A percentile compares a stretch with the other conserved stretches of the same genome.
Evolutionary conservation across 345 rosid genomes (phyloP).

Genomic region (Salix koriyanagi): DNA sequence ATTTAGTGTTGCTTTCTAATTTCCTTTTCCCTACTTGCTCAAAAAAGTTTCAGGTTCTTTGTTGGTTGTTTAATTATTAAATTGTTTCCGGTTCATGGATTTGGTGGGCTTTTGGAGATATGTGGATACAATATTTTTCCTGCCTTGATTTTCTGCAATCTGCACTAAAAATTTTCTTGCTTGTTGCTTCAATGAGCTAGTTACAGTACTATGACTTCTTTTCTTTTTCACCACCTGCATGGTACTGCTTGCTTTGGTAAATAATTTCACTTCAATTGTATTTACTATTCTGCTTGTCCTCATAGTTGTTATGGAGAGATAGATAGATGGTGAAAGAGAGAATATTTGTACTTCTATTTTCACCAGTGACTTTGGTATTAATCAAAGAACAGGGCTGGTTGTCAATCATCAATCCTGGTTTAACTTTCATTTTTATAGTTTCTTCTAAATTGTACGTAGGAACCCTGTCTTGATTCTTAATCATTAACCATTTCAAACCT

Average conservation of each 20-base stretch:
- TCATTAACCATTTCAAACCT: neutral
- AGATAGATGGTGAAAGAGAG: neutral
- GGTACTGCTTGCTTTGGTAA: neutral
- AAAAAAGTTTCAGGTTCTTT: neutral
- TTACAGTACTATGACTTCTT: neutral
- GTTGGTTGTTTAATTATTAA: neutral
- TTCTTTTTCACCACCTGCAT: neutral
- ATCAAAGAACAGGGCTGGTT: neutral
- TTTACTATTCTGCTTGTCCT: neutral
- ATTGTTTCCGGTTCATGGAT: neutral
- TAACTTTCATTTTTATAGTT: neutral
- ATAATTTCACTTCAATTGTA: neutral
- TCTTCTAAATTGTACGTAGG: neutral
- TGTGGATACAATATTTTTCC: neutral
- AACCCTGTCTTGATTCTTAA: neutral
- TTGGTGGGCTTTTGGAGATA: neutral
- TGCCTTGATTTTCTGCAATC: neutral
- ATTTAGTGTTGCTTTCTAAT: neutral
- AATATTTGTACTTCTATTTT: neutral
- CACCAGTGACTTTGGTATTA: neutral
- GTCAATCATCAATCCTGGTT: neutral
- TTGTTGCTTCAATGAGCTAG: neutral
- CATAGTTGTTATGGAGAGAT: neutral
- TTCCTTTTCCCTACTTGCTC: neutral
- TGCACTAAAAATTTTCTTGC: neutral